Percentiles rank a stretch among this genome's conserved stretches.
phyloP scores from a whole-genome alignment of 2,329 filamentous ascomycete genomes.

The Scopulariopsis brevicaulis region DNA sequence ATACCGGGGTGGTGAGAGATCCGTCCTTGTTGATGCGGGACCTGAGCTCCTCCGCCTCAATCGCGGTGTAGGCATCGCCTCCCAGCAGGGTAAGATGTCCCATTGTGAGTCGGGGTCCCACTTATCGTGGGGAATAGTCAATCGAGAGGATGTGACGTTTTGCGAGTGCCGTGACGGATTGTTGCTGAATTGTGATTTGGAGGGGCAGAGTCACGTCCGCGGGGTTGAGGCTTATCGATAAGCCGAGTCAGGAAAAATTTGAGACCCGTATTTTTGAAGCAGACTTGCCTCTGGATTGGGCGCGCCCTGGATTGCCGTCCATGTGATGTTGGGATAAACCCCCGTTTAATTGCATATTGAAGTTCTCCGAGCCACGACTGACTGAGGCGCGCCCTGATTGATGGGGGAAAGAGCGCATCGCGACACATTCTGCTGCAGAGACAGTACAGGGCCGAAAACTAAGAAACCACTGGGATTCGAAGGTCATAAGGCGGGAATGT shows the following conservation, averaged over 20 bases:
- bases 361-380: no score
- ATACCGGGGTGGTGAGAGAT: constrained; percentile 26
- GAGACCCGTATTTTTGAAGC: neutral
- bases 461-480: no score
- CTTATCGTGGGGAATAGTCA: neutral
- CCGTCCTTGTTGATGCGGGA: constrained; percentile 29
- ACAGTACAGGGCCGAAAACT: no score
- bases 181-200: neutral
- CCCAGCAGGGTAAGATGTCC: constrained; percentile 22
- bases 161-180: neutral
- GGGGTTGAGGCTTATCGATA: neutral
- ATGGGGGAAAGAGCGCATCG: no score
- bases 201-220: neutral
- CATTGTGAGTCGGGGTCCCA: constrained; percentile 6
- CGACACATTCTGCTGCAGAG: no score
- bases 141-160: neutral
- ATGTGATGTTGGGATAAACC: no score
- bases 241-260: neutral
- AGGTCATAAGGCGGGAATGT: no score
- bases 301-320: no score
- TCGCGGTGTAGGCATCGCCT: constrained; percentile 36
- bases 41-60: constrained; percentile 30
- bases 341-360: no score
- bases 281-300: neutral
- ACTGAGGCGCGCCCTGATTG: no score